These are phyloP conservation scores for Phaffomyces antillensis DNA, from an alignment of 805 yeast species.

Conservation along the genomic window DNA sequence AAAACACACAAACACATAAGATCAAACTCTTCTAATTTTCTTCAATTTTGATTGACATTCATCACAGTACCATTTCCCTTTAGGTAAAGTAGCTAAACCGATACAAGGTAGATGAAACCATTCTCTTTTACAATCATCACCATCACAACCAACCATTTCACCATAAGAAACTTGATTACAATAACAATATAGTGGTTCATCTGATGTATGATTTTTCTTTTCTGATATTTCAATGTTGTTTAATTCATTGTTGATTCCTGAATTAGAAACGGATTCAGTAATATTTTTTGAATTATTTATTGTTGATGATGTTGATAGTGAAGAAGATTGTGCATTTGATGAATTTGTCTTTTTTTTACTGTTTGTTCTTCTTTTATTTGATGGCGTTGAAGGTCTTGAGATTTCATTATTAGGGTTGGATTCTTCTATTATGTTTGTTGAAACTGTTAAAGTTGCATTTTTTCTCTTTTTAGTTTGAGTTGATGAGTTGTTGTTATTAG, in stretches of 20 bases:
- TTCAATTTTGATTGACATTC: constrained; percentile 39
- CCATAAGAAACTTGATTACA: constrained; percentile 97
- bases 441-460: constrained; percentile 1
- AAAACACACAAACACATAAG: not conserved
- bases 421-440: constrained; percentile 1
- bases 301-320: not conserved
- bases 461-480: not conserved
- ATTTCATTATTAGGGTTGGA: not conserved
- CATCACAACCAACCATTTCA: constrained; percentile 99
- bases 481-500: no score
- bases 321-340: not conserved
- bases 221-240: constrained; percentile 8
- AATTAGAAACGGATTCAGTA: not conserved
- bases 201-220: constrained; percentile 15
- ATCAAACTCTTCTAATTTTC: constrained; percentile 30
- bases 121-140: constrained; percentile 82
- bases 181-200: constrained; percentile 88
- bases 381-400: constrained; percentile 10
- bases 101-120: constrained; percentile 96
- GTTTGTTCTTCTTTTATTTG: constrained; percentile 7
- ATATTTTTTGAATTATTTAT: no score
- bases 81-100: constrained; percentile 79
- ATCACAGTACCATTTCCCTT: constrained; percentile 77
- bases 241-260: constrained; percentile 8
- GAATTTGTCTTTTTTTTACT: constrained; percentile 8